Conservation (phyloP, 768 basidiomycete genomes). For the Hericium rajendrae region DNA sequence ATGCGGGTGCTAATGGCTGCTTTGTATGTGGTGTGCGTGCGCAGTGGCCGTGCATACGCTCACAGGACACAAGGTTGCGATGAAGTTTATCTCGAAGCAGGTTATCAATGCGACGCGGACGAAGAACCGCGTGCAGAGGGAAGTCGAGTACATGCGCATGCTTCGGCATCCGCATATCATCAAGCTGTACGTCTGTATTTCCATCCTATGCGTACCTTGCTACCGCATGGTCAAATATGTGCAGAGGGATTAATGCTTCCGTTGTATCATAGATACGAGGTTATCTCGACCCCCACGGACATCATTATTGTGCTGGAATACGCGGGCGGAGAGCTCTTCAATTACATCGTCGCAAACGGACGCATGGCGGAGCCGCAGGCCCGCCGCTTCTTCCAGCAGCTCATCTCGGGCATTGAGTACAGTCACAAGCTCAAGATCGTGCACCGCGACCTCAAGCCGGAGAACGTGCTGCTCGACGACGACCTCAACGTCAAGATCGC, state of each 20-base stretch:
- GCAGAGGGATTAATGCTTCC: background rate
- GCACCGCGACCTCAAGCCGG: conserved; percentile 96
- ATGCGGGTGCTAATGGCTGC: background rate
- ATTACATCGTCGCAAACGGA: conserved; percentile 94
- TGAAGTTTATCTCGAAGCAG: conserved; percentile 95
- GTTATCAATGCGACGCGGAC: conserved; percentile 89
- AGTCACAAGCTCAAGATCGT: conserved; percentile 95
- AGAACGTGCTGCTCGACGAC: conserved; percentile 84
- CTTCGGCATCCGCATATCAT: conserved; percentile 95
- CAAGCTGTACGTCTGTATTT: conserved; percentile 63
- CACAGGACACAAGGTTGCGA: conserved; percentile 91
- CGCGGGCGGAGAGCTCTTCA: conserved; percentile 94
- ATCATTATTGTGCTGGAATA: conserved; percentile 99
- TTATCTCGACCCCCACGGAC: conserved; percentile 88
- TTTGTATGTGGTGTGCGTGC: conserved; percentile 59
- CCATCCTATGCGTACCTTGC: background rate
- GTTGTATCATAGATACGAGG: conserved; percentile 51
- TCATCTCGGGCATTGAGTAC: conserved; percentile 96
- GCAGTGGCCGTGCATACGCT: conserved; percentile 89
- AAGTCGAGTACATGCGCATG: conserved; percentile 94
- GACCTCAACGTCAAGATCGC: conserved; percentile 92
- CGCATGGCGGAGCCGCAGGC: conserved; percentile 83
- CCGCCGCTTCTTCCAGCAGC: conserved; percentile 94
- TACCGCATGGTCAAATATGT: background rate
- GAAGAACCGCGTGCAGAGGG: conserved; percentile 84